These are phyloP conservation scores for Tolypocladium guangdongense DNA, from an alignment of 2,329 filamentous ascomycete genomes.

Conservation along the genomic window DNA sequence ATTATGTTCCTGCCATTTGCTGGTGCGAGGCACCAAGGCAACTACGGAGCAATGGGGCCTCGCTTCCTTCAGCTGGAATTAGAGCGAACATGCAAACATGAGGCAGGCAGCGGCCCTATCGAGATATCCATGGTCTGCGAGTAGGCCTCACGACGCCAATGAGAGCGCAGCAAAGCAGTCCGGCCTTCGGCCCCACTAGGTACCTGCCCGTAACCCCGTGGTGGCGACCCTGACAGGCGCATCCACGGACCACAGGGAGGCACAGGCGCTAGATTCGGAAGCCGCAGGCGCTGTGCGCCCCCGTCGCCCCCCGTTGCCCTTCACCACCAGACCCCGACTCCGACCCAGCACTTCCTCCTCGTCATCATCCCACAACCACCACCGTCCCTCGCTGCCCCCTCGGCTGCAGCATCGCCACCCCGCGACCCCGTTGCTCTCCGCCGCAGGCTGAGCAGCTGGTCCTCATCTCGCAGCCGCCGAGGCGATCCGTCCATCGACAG, in stretches of 20 bases:
- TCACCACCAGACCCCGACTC: not conserved
- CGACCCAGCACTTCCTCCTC: not conserved
- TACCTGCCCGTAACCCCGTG: not conserved
- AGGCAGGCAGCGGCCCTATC: not conserved
- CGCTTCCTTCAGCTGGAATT: not conserved
- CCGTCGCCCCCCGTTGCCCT: not conserved
- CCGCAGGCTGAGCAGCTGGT: not conserved
- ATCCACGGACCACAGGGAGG: too few relatives aligned
- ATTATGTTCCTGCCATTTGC: not conserved
- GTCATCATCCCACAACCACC: not conserved
- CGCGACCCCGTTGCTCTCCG: not conserved
- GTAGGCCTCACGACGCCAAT: not conserved
- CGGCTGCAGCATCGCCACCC: slow-evolving; percentile 1
- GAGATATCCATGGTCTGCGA: not conserved
- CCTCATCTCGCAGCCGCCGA: not conserved
- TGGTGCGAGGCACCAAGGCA: not conserved
- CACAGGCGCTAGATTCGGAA: not conserved
- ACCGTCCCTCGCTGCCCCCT: not conserved
- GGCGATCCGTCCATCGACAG: not conserved
- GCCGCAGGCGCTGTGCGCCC: not conserved
- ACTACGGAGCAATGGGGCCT: not conserved
- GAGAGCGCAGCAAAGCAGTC: not conserved
- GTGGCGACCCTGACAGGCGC: not conserved
- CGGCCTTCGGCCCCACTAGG: not conserved
- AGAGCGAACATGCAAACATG: not conserved